Evolutionary conservation across 2,329 filamentous ascomycete species (phyloP).

Genomic region (Falciphora oryzae): DNA sequence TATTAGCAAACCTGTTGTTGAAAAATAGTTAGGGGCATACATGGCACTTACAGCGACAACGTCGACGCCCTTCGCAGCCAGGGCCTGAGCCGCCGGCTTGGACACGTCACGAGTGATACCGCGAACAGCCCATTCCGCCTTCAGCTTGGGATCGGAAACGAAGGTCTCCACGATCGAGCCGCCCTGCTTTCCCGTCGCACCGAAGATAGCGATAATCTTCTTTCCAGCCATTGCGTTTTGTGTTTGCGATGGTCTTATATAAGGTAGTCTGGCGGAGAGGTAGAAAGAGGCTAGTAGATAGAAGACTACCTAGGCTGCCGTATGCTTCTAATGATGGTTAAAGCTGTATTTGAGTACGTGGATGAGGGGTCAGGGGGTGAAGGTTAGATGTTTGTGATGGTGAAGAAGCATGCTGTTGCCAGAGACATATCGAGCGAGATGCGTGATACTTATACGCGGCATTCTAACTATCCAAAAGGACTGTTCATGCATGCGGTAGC

Average conservation of each 20-base stretch:
- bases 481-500: no score
- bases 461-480: neutral
- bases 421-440: neutral
- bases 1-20: neutral
- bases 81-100: conserved; percentile 30
- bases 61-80: conserved; percentile 38
- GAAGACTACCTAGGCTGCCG: no score
- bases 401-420: neutral
- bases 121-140: conserved; percentile 25
- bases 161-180: conserved; percentile 19
- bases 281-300: no score
- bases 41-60: conserved; percentile 25
- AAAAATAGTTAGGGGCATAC: neutral
- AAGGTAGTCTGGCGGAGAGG: no score
- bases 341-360: neutral
- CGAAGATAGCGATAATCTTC: conserved; percentile 20
- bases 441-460: neutral
- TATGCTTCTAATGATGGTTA: no score
- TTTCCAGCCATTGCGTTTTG: conserved; percentile 3
- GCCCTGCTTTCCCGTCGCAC: conserved; percentile 23
- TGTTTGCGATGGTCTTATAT: neutral
- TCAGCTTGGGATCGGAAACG: conserved; percentile 17
- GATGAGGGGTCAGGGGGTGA: neutral
- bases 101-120: conserved; percentile 42
- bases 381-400: neutral